Evolutionary conservation across 495 filamentous ascomycete genomes (phyloP).

Genomic region (Endocarpon pusillum): DNA sequence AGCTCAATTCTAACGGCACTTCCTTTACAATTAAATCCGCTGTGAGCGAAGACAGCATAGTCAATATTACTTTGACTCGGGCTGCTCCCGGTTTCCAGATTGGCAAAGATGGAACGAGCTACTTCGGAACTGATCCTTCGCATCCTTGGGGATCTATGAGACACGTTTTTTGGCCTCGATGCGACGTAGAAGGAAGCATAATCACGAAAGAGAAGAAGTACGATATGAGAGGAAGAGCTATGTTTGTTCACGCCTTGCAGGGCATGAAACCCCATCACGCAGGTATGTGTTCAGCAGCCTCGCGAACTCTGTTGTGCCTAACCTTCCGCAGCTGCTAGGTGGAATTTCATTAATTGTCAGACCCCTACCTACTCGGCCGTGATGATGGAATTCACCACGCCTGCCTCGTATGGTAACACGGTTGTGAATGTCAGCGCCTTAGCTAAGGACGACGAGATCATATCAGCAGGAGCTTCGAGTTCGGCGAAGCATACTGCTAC

Average conservation of each 20-base stretch:
- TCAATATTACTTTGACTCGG: slow-evolving; percentile 68
- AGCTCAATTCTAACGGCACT: slow-evolving; percentile 66
- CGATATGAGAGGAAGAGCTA: slow-evolving; percentile 60
- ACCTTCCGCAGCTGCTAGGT: slow-evolving; percentile 47
- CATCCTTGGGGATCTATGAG: slow-evolving; percentile 86
- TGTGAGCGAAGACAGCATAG: slow-evolving; percentile 54
- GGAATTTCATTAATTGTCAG: slow-evolving; percentile 91
- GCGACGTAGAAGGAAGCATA: slow-evolving; percentile 62
- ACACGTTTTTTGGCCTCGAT: slow-evolving; percentile 86
- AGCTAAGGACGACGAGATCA: slow-evolving; percentile 59
- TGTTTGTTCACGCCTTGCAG: slow-evolving; percentile 73
- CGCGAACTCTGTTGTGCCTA: neutral
- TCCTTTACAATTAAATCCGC: slow-evolving; percentile 74
- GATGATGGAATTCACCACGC: slow-evolving; percentile 93
- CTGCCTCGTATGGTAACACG: slow-evolving; percentile 86
- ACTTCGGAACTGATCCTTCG: slow-evolving; percentile 66
- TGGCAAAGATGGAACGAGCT: slow-evolving; percentile 70
- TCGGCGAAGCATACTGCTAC: slow-evolving; percentile 46
- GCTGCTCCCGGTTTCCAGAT: slow-evolving; percentile 65
- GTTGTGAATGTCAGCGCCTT: slow-evolving; percentile 70
- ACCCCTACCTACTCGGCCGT: slow-evolving; percentile 68
- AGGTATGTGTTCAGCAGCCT: slow-evolving; percentile 27
- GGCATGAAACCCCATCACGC: slow-evolving; percentile 99
- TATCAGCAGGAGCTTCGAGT: slow-evolving; percentile 50
- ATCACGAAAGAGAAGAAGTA: slow-evolving; percentile 69